Base-by-base conservation (phyloP, 345 rosid species). In the Adansonia digitata region DNA sequence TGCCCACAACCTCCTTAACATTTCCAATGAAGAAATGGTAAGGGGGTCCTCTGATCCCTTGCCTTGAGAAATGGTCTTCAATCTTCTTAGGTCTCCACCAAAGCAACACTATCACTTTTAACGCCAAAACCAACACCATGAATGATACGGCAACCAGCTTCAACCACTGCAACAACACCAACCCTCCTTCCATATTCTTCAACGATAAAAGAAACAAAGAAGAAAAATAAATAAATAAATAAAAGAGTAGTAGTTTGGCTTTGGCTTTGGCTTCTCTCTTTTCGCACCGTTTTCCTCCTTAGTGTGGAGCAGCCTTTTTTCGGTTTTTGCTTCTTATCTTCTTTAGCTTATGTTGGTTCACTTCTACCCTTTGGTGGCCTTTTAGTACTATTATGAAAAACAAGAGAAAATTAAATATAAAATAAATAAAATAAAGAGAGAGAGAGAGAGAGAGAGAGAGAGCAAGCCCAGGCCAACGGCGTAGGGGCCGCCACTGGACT, bases 81-180 rank as follows among this genome's bases (percentile, higher is more conserved):
- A 95, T 91, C 86, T 84, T 89, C 82, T 97, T 86, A 1, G 99
- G 99, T 79, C 84, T 85, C 98, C 99, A 95, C 98, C 99, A 95
- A 2, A 95, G 82, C 74, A 86, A 2, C 72, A 85, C 90, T 69
- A 59, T 84, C 12, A 83, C 77, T 79, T 89, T 95, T 46, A 89
- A 57, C 51, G 77, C 82, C 15, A 84, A 43, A 48, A 86, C 71
- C 18, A 75, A 55, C 18, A 85, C 81, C 39, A 80, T 35, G 29
- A 85, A 74, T 67, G 80, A 81, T 51, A 90, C 55, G 40, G 71
- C 65, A 24, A 80, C 8, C 42, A 86, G 63, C 94, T 90, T 61
- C 71, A 74, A 53, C 87, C 89, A 85, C 78, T 45, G 67, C 15
- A 74, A 5, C 7, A 57, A 53, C 59, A 53, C 59, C n/a, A n/a